Evolutionary conservation across 306 rosid genomes (phyloP).

Genomic region (Quillaja saponaria): DNA sequence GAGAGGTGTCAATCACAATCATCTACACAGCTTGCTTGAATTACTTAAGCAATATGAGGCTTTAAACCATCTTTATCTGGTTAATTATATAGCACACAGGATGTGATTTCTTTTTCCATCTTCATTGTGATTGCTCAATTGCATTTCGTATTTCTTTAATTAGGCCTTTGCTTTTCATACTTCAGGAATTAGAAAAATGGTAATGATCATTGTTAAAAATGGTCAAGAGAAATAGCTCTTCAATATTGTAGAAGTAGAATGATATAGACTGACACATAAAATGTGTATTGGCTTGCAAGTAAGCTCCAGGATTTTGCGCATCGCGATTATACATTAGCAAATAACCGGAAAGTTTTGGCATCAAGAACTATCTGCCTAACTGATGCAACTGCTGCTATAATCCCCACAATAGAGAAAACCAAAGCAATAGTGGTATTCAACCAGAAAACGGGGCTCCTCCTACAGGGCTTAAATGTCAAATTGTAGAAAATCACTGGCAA

Average conservation of each 20-base stretch:
- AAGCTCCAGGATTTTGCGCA: no score
- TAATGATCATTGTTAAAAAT: no score
- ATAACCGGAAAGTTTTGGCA: conserved; percentile 53
- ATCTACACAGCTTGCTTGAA: background rate
- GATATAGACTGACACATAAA: no score
- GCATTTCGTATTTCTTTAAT: no score
- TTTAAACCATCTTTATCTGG: background rate
- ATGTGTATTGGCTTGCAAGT: no score
- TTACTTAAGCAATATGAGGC: background rate
- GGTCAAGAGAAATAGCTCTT: no score
- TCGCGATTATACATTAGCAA: conserved; percentile 63
- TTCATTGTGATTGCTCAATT: no score
- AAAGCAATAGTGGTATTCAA: conserved; percentile 51
- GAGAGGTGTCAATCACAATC: no score
- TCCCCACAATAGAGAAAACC: conserved; percentile 54
- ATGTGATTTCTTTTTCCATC: background rate
- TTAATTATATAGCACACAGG: background rate
- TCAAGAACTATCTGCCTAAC: conserved; percentile 70
- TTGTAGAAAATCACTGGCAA: conserved; percentile 67
- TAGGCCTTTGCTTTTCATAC: background rate
- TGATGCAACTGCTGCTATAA: conserved; percentile 64
- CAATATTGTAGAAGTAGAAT: no score
- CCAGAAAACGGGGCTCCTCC: conserved; percentile 53
- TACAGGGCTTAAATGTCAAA: conserved; percentile 75
- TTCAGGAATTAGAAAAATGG: background rate